These are phyloP conservation scores for Alternaria gansuensis DNA, from an alignment of 2,329 filamentous ascomycete species.

Conservation along the genomic window DNA sequence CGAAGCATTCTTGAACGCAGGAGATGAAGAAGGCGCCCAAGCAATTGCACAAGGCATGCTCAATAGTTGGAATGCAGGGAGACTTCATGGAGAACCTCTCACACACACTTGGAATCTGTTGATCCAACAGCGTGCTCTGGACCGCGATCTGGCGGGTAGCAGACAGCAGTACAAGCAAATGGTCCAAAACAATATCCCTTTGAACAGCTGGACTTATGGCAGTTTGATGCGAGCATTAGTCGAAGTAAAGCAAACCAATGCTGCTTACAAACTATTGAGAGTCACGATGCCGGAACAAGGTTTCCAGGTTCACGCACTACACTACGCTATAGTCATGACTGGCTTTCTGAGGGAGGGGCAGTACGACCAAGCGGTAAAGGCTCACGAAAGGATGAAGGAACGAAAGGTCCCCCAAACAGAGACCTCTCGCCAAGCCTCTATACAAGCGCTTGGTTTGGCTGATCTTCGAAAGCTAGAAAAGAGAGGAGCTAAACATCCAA, in stretches of 20 bases:
- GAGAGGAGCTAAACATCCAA: slow-evolving; percentile 22
- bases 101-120: slow-evolving; percentile 82
- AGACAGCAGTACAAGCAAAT: slow-evolving; percentile 66
- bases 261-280: slow-evolving; percentile 64
- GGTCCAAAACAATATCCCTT: slow-evolving; percentile 59
- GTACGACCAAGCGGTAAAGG: slow-evolving; percentile 59
- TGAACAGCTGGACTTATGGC: slow-evolving; percentile 67
- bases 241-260: slow-evolving; percentile 62
- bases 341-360: slow-evolving; percentile 57
- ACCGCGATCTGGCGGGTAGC: slow-evolving; percentile 65
- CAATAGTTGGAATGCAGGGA: slow-evolving; percentile 49
- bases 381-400: slow-evolving; percentile 58
- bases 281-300: slow-evolving; percentile 61
- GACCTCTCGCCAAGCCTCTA: slow-evolving; percentile 56
- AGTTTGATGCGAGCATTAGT: slow-evolving; percentile 68
- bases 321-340: slow-evolving; percentile 64
- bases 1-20: slow-evolving; percentile 65
- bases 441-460: slow-evolving; percentile 37
- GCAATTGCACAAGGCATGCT: slow-evolving; percentile 68
- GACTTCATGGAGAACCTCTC: slow-evolving; percentile 59
- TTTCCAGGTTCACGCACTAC: slow-evolving; percentile 57
- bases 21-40: slow-evolving; percentile 53
- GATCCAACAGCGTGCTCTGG: slow-evolving; percentile 72
- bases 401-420: slow-evolving; percentile 53
- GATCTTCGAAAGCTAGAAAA: slow-evolving; percentile 33